A percentile compares a stretch with the other conserved stretches of the same genome.
Evolutionary conservation across 164 flowering plant genomes (phyloP).

Genomic region (Vitis amurensis): DNA sequence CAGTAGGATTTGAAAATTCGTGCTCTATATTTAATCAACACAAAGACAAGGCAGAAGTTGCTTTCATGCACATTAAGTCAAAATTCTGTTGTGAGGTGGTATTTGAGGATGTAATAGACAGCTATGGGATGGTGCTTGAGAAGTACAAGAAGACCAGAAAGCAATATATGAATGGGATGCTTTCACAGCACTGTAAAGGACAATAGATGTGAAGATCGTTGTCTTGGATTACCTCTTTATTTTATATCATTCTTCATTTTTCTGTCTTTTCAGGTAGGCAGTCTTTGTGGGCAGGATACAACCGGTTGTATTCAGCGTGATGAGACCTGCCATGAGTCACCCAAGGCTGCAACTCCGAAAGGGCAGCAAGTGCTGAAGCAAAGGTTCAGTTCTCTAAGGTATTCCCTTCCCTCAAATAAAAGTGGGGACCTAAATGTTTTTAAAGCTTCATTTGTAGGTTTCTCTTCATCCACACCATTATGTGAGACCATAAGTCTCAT

Average conservation of each 20-base stretch:
- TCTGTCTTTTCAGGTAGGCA: not conserved
- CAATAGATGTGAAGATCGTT: too few species aligned
- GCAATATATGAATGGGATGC: conserved; percentile 74
- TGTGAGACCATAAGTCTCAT: too few species aligned
- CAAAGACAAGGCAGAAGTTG: conserved; percentile 31
- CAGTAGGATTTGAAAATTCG: conserved; percentile 14
- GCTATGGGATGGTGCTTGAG: conserved; percentile 38
- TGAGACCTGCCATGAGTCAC: not conserved
- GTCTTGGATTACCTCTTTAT: not conserved
- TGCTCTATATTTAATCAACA: conserved; percentile 16
- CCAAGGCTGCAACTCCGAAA: not conserved
- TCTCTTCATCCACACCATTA: too few species aligned
- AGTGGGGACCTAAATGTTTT: not conserved
- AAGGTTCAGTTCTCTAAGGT: not conserved
- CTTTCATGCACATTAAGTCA: conserved; percentile 41
- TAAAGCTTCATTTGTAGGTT: too few species aligned
- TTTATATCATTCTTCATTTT: not conserved
- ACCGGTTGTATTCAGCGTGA: not conserved
- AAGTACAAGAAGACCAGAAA: conserved; percentile 57
- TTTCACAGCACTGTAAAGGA: conserved; percentile 46
- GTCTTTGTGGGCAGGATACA: not conserved
- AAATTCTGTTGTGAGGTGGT: not conserved
- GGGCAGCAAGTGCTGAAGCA: not conserved
- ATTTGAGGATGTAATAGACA: conserved; percentile 23
- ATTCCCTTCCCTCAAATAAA: not conserved